Evolutionary conservation across 179 eudicot species (phyloP), one percentile per base, ranked within the genome.

Genomic region (Camellia oleifera): DNA sequence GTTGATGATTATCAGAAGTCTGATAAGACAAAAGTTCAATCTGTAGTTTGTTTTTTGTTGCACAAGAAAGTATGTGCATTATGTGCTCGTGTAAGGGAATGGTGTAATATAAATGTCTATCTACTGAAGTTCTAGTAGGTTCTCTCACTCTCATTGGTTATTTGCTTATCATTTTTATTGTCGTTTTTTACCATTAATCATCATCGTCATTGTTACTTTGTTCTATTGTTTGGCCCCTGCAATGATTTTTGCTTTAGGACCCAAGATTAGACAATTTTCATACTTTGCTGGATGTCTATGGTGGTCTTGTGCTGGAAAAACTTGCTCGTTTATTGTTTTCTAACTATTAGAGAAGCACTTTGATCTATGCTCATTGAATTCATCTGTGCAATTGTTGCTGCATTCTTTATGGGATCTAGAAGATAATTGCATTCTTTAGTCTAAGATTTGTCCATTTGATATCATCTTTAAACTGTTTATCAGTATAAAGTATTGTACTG

Each of bases 21-120:
- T 63, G 67, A 20, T 63, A 1, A 8, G 32, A 18, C 32, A 63
- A 63, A 61, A 5, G 67, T 18, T 18, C 67, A 63, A 63, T 7
- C 32, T 18, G 40, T 15, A 12, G 67, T 63, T 40, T 7, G 20
- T 2, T 63, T 63, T 63, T 63, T 6, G 40, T 18, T 60, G 57
- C 63, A 17, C 63, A 60, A 60, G 18, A 60, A 0, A 17, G 63
- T 60, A 60, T 60, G 63, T 60, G 10, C 67, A 2, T 63, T 63
- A 18, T 20, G 8, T 63, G 10, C 40, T 5, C 83, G 83, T 68
- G 83, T 92, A 90, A 92, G 98, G 92, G 9, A 17, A 11, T 62
- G 56, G 40, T 23, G 67, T 63, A 18, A 63, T 63, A 63, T 63
- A 60, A 60, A 14, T 60, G 63, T 7, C 18, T 54, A 5, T 54